Evolutionary conservation across 352 stramenopile species (phyloP).

Genomic region (Saprolegnia diclina): DNA sequence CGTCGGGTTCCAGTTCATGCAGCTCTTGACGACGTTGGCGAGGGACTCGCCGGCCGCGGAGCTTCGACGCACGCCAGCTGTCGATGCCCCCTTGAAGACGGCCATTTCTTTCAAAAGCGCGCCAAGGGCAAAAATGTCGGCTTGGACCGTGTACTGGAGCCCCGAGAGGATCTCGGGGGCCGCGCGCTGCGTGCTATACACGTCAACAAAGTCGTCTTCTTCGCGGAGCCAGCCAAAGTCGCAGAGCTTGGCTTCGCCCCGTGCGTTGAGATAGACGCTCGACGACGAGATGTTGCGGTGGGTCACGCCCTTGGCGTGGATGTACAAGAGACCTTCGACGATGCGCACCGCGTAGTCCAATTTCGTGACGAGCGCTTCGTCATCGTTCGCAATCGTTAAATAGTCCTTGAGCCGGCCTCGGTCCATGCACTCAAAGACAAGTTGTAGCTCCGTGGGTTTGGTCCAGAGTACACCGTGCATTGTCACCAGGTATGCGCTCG

Average conservation of each 20-base stretch:
- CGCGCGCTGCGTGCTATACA: slow-evolving; percentile 2
- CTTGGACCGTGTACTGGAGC: slow-evolving; percentile 1
- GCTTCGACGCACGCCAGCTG: not conserved
- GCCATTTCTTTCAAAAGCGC: slow-evolving; percentile 12
- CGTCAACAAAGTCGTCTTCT: not conserved
- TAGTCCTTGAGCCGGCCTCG: not conserved
- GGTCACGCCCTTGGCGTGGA: slow-evolving; percentile 1
- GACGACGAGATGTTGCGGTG: slow-evolving; percentile 22
- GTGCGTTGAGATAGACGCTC: slow-evolving; percentile 11
- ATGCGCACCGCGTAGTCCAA: slow-evolving; percentile 5
- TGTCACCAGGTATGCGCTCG: slow-evolving; percentile 1
- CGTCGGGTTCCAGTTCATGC: not conserved
- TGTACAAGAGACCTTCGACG: slow-evolving; percentile 11
- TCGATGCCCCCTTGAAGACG: not conserved
- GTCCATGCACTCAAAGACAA: slow-evolving; percentile 24
- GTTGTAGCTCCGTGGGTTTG: slow-evolving; percentile 1
- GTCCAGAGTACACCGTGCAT: slow-evolving; percentile 18
- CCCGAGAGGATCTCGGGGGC: slow-evolving; percentile 18
- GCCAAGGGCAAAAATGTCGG: slow-evolving; percentile 6
- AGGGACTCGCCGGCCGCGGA: not conserved
- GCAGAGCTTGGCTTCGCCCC: slow-evolving; percentile 15
- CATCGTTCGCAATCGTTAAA: not conserved
- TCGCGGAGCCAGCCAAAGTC: slow-evolving; percentile 22
- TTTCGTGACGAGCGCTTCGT: slow-evolving; percentile 1
- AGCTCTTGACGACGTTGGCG: not conserved